phyloP scores from a whole-genome alignment of 2,329 filamentous ascomycete species.

The Knufia fluminis region DNA sequence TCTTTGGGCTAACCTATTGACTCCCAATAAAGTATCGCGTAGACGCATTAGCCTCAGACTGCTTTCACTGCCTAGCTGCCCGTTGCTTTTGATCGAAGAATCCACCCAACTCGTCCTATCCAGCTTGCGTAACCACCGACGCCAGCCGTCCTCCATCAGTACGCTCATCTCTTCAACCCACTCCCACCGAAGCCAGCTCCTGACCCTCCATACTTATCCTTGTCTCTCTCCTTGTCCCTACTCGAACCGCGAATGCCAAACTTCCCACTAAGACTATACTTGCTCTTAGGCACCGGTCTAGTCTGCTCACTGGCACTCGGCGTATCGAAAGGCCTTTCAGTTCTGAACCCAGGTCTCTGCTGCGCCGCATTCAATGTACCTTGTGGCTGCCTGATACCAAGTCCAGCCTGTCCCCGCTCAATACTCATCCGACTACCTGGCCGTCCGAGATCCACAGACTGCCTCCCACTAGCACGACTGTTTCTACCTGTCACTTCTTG shows the following conservation, averaged over 20 bases:
- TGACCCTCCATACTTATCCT: constrained; percentile 5
- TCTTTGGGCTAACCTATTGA: too few relatives aligned
- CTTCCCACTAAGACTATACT: constrained; percentile 17
- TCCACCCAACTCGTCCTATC: too few relatives aligned
- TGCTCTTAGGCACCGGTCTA: constrained; percentile 17
- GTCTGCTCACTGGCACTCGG: constrained; percentile 7
- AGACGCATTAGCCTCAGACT: too few relatives aligned
- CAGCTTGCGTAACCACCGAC: too few relatives aligned
- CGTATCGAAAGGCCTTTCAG: background rate
- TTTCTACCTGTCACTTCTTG: background rate
- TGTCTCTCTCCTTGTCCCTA: constrained; percentile 19
- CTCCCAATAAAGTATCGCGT: too few relatives aligned
- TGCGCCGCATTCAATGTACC: background rate
- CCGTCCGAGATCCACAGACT: constrained; percentile 8
- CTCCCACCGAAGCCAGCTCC: background rate
- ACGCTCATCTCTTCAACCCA: constrained; percentile 29
- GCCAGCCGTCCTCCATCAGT: too few relatives aligned
- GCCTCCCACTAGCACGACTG: constrained; percentile 14
- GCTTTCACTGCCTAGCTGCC: too few relatives aligned
- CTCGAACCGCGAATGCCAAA: constrained; percentile 43
- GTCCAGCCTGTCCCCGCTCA: constrained; percentile 2
- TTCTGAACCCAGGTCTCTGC: background rate
- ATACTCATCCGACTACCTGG: constrained; percentile 14
- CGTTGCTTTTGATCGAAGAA: too few relatives aligned
- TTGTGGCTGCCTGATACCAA: constrained; percentile 6